Conservation (phyloP, 139 green algal species). For the Haematococcus lacustris region DNA sequence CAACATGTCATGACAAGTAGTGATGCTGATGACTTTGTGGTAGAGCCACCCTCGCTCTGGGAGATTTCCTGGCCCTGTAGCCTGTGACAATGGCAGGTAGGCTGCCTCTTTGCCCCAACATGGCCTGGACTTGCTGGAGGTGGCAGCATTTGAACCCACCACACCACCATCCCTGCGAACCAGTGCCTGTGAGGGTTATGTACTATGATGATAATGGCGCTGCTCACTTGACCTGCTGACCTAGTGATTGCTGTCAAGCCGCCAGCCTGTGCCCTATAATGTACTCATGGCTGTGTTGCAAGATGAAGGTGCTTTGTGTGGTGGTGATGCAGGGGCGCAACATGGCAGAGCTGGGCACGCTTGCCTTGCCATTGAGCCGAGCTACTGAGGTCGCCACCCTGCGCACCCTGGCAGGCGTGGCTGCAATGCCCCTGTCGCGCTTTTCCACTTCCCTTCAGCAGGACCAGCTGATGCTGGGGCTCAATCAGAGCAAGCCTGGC, state of each 20-base stretch:
- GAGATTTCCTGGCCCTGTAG: no score
- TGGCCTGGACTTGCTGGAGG: no score
- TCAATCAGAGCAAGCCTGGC: no score
- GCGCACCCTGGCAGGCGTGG: slow-evolving; percentile 43
- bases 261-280: not conserved
- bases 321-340: slow-evolving; percentile 21
- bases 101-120: no score
- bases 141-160: no score
- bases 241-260: not conserved
- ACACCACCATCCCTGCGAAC: not conserved
- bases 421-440: slow-evolving; percentile 38
- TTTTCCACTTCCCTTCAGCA: slow-evolving; percentile 47
- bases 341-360: slow-evolving; percentile 8
- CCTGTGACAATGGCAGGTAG: no score
- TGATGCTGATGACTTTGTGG: no score
- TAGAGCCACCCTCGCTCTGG: no score
- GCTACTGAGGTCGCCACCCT: slow-evolving; percentile 38
- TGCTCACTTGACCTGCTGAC: not conserved
- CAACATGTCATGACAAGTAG: no score
- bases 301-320: not conserved
- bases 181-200: not conserved
- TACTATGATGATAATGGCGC: not conserved
- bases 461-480: slow-evolving; percentile 45
- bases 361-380: slow-evolving; percentile 17
- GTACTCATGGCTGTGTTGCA: not conserved